Evolutionary conservation across 2,329 filamentous ascomycete genomes (phyloP).

Genomic region (Trichoderma atrobrunneum): DNA sequence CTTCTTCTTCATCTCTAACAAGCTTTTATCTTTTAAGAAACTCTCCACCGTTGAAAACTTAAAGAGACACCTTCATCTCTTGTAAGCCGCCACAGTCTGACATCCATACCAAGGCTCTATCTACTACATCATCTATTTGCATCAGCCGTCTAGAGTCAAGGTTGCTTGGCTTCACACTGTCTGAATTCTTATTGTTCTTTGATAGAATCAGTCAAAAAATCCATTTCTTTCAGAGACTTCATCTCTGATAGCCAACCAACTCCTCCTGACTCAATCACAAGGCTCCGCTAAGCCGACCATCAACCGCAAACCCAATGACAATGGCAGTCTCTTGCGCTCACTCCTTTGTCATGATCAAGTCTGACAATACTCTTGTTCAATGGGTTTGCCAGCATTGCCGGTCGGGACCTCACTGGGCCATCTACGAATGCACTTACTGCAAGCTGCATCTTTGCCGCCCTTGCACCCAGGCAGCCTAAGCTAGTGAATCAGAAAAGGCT

Average conservation of each 20-base stretch:
- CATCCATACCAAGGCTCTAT: background rate
- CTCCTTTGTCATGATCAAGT: constrained; percentile 64
- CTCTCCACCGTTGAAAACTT: background rate
- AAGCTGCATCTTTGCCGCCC: constrained; percentile 62
- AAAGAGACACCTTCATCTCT: constrained; percentile 6
- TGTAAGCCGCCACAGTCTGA: constrained; percentile 15
- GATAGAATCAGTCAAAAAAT: background rate
- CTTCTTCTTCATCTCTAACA: background rate
- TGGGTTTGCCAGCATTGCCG: constrained; percentile 65
- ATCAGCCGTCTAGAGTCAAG: background rate
- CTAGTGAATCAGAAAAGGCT: background rate
- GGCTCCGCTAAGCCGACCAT: background rate
- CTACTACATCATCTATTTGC: background rate
- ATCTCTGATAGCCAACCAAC: background rate
- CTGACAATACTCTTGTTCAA: constrained; percentile 61
- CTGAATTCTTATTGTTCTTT: background rate
- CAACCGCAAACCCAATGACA: constrained; percentile 25
- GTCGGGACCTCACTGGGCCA: constrained; percentile 64
- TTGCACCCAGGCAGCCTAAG: constrained; percentile 46
- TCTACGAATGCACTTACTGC: constrained; percentile 68
- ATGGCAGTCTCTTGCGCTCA: constrained; percentile 59
- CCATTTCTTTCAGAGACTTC: background rate
- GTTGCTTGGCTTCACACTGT: background rate
- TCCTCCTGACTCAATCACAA: background rate
- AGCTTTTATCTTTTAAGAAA: background rate